Evolutionary conservation across 1,284 basidiomycete species (phyloP), one percentile per base, ranked within the genome.

Genomic region (Microbotryum silenes-acaulis): DNA sequence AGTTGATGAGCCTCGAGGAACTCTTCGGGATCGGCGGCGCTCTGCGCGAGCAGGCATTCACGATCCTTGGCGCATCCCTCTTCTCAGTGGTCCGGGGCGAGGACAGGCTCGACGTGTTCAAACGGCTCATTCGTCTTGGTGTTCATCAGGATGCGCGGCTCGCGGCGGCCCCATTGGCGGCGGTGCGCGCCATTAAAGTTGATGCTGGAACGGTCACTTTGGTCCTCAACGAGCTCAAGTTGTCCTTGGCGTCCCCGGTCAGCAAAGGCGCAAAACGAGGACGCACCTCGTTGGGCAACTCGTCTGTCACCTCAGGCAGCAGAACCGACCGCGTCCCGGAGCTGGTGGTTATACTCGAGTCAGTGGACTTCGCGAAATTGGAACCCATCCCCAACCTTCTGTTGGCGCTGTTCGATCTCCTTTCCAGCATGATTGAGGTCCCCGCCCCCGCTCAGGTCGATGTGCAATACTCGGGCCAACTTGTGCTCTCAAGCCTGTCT

Each of bases 271-370:
- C 64, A 42, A 68, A 68, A 55, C 62, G 67, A 9, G 62, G 65
- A 27, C 56, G 67, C 3, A 57, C 58, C 6, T 68, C 67, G 10
- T 14, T 68, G 27, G 60, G 48, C n/a, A 51, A 29, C 20, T 50
- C 23, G 8, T 16, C 52, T 55, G n/a, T 54, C 21, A 31, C 33
- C 29, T 14, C 54, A 25, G 51, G 42, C 18, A 29, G 59, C 10
- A 62, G 60, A 10, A 51, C 59, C 9, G 66, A 66, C 23, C 59
- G 68, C 7, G 14, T 68, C 7, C 62, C 68, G 9, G 66, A 70
- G 37, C 63, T 70, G n/a, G 60, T 65, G 23, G 57, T 59, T 29
- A 59, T 63, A 12, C 63, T 70, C 58, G 69, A 70, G 37, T 56
- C 57, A 6, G 56, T 70, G 52, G 65, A 70, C 4, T 64, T 66